Evolutionary conservation across 116 monocot species (phyloP), one percentile per base, ranked within the genome.

Genomic region (Iris pallida): DNA sequence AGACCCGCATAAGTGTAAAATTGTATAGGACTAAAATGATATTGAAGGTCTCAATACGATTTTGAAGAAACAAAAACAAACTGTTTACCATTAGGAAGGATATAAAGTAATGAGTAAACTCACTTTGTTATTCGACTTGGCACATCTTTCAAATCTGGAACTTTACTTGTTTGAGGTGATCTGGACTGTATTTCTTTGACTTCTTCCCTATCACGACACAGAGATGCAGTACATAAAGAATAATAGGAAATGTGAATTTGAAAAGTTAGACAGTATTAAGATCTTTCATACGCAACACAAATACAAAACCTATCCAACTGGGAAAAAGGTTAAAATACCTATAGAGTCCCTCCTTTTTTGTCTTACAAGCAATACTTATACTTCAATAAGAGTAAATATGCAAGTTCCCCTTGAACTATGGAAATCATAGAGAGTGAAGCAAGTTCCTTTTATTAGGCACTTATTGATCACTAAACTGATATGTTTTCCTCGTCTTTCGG

Each of bases 111-210:
- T 55, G 0, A n/a, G 67, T 57, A 30, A 47, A n/a, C 74, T 74
- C 75, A 91, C 95, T 76, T 90, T 71, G 78, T 84, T 78, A 95
- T 84, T 47, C 68, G 62, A 6, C 59, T 46, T 51, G 91, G 91
- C 58, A 91, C 49, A 16, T 75, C 44, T 55, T 40, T 64, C 43
- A 63, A 68, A 75, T 4, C 17, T 59, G 70, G 66, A 18, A 61
- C n/a, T 16, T 59, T 74, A 43, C 61, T 71, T 4, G 54, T 68
- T 55, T 81, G 53, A 3, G 40, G 59, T 40, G 72, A 45, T 46
- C 73, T 83, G 16, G 61, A 72, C 63, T 72, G 53, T 61, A 91
- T 88, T 78, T 95, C 91, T 74, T 82, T 82, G 45, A 78, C 91
- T 79, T 95, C 95, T 65, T 91, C 86, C 74, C 95, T 95, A 42